Evolutionary conservation across 75 land plant genomes (phyloP), one percentile per base, ranked within the genome.

Genomic region (Pinus taeda): DNA sequence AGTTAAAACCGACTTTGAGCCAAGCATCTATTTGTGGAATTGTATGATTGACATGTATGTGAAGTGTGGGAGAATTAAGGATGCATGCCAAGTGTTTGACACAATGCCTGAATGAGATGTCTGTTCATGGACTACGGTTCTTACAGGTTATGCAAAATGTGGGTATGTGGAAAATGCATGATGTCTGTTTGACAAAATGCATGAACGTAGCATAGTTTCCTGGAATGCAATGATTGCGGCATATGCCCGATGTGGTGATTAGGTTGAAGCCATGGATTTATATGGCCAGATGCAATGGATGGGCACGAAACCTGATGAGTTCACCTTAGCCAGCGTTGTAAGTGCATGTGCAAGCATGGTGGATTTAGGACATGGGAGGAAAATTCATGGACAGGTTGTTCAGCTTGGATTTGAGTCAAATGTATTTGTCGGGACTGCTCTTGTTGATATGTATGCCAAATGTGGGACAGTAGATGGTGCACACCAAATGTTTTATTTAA

Each of bases 371-470:
- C 21, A 42, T 18, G 85, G 85, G 21, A 76, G 72, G 67, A 13
- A 60, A 36, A 15, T 84, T 18, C 84, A 82, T 71, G 57, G 39
- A 14, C 75, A 24, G 57, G 39, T 81, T 9, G 9, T 49, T 14
- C 73, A 58, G 60, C 20, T 20, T 56, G 75, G 63, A 18, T 39
- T 81, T 56, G 15, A 21, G 67, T n/a, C 62, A 42, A 75, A 75
- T 24, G 39, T 57, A 8, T 62, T 73, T 17, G 49, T 83, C 15
- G 58, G 74, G 22, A 83, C 75, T 58, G 53, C 83, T 4, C 76
- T 83, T 39, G 29, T 83, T 59, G 70, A 75, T 69, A 81, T 83
- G 83, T 82, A 81, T 81, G 75, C 71, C 15, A 82, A 75, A 30
- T 83, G 83, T 49, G 81, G 75, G 21, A 79, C 57, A 45, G 53